A percentile compares a stretch with the other conserved stretches of the same genome.
phyloP scores from a whole-genome alignment of 495 filamentous ascomycete genomes.

The Hypoxylon intermedium region DNA sequence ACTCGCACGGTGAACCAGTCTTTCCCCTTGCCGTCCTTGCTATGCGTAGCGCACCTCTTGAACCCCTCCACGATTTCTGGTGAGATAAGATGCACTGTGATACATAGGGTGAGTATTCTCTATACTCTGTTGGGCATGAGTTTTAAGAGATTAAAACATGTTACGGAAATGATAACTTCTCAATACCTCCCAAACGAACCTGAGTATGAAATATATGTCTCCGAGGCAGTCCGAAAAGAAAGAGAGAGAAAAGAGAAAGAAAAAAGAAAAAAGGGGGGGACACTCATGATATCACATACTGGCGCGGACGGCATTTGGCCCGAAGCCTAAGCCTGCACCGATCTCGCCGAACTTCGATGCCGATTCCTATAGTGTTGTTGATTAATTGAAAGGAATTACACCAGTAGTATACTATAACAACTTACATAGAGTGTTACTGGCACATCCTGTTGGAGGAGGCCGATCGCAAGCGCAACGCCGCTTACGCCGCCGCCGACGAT shows the following conservation, averaged over 20 bases:
- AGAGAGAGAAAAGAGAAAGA: too few species aligned
- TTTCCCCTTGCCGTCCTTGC: constrained; percentile 10
- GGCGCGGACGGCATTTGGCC: constrained; percentile 64
- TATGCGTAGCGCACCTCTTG: constrained; percentile 44
- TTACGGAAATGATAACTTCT: background rate
- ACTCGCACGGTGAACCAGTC: constrained; percentile 38
- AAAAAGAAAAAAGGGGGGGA: too few species aligned
- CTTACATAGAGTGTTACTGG: constrained; percentile 60
- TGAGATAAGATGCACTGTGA: constrained; percentile 56
- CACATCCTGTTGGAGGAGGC: constrained; percentile 50
- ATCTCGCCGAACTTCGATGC: constrained; percentile 59
- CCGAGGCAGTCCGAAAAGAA: too few species aligned
- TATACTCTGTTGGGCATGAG: background rate
- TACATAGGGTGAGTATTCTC: background rate
- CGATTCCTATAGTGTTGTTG: constrained; percentile 62
- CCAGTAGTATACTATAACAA: too few species aligned
- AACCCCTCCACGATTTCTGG: constrained; percentile 51
- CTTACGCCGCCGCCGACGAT: constrained; percentile 65
- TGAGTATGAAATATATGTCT: too few species aligned
- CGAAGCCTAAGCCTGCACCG: constrained; percentile 68
- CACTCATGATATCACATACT: constrained; percentile 34
- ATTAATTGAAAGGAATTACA: too few species aligned
- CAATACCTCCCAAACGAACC: background rate
- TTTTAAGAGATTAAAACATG: background rate
- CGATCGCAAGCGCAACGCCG: constrained; percentile 58